Evolutionary conservation across 2,329 filamentous ascomycete species (phyloP).

Genomic region (Blumeriella jaapii): DNA sequence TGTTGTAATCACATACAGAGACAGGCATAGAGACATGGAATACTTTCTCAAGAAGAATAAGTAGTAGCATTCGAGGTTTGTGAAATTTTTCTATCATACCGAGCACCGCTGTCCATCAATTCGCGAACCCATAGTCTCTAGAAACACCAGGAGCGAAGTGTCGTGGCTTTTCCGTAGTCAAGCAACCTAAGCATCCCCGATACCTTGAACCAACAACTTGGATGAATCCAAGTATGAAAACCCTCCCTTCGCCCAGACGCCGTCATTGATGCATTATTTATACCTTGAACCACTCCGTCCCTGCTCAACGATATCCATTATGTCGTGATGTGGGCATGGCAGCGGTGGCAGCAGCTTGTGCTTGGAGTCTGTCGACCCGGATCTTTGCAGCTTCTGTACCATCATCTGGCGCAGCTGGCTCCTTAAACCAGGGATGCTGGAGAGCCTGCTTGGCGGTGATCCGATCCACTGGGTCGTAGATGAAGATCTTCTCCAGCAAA

Average conservation of each 20-base stretch:
- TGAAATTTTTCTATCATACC: slow-evolving; percentile 2
- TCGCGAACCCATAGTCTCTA: slow-evolving; percentile 6
- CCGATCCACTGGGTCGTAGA: slow-evolving; percentile 53
- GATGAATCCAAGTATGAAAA: slow-evolving; percentile 17
- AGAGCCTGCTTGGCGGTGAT: slow-evolving; percentile 57
- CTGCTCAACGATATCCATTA: slow-evolving; percentile 21
- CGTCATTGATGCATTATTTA: slow-evolving; percentile 24
- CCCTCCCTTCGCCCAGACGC: slow-evolving; percentile 18
- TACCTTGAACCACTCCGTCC: background rate
- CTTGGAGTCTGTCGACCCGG: slow-evolving; percentile 28
- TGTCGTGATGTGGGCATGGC: slow-evolving; percentile 13
- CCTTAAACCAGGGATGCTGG: slow-evolving; percentile 57
- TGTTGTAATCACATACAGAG: too few species aligned
- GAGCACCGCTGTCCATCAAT: background rate
- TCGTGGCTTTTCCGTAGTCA: slow-evolving; percentile 12
- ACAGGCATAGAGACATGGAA: too few species aligned
- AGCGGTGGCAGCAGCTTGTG: slow-evolving; percentile 11
- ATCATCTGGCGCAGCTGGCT: slow-evolving; percentile 50
- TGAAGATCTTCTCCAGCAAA: slow-evolving; percentile 53
- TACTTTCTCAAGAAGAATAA: background rate
- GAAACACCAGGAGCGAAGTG: slow-evolving; percentile 9
- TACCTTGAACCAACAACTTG: slow-evolving; percentile 13
- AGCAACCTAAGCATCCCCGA: slow-evolving; percentile 20
- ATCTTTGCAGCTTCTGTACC: slow-evolving; percentile 59
- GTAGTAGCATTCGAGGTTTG: slow-evolving; percentile 1